Evolutionary conservation across 306 rosid species (phyloP).

Genomic region (Oxytropis ochrocephala): DNA sequence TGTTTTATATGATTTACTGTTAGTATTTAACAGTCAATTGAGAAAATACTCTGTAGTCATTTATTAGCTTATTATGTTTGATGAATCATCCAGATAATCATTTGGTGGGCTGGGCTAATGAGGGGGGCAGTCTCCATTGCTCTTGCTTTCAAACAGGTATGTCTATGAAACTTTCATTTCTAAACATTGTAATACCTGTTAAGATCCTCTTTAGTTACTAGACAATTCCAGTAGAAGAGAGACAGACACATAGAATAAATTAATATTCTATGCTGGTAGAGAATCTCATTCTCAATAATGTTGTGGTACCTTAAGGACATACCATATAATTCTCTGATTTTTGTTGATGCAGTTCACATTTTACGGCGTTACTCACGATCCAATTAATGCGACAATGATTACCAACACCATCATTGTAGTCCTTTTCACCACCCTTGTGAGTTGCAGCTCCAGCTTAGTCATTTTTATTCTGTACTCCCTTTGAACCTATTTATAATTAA

Average conservation of each 20-base stretch:
- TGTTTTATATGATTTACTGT: not conserved
- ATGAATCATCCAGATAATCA: conserved; percentile 41
- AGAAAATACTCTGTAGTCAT: not conserved
- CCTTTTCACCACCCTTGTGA: conserved; percentile 80
- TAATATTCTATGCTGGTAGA: no score
- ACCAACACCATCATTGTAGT: conserved; percentile 77
- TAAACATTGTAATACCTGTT: not conserved
- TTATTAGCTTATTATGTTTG: not conserved
- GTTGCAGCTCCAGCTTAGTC: conserved; percentile 5
- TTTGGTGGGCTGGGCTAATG: conserved; percentile 98
- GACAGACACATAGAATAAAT: no score
- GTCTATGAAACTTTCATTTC: not conserved
- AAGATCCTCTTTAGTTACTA: no score
- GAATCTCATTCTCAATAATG: not conserved
- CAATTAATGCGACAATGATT: conserved; percentile 67
- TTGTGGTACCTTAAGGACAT: not conserved
- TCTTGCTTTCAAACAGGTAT: conserved; percentile 85
- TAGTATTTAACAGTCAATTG: not conserved
- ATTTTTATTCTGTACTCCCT: not conserved
- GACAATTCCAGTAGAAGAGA: no score
- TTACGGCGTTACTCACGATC: conserved; percentile 75
- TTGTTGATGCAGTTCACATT: conserved; percentile 57
- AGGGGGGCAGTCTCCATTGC: conserved; percentile 96
- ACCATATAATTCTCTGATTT: not conserved
- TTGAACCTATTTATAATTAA: no score